Evolutionary conservation across 225 moss, liverwort and hornwort genomes (phyloP).

Genomic region (Ulota crispa): DNA sequence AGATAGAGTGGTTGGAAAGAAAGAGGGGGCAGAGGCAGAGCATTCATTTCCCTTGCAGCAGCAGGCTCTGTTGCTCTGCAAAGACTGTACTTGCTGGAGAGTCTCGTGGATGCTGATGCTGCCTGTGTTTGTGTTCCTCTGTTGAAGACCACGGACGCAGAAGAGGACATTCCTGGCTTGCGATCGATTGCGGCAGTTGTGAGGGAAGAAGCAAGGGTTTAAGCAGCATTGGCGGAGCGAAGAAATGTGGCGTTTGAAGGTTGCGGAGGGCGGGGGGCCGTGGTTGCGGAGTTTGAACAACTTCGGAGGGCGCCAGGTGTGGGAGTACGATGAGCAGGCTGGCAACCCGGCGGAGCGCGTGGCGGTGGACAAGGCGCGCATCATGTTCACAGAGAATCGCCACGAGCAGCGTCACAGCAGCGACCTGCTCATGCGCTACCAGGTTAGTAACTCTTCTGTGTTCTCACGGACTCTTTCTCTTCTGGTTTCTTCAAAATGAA

Average conservation of each 20-base stretch:
- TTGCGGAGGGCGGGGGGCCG: constrained; percentile 68
- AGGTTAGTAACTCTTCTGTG: too few relatives aligned
- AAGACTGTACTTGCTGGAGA: not conserved
- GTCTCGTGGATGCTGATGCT: not conserved
- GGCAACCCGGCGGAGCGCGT: constrained; percentile 57
- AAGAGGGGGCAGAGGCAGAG: too few relatives aligned
- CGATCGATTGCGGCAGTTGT: not conserved
- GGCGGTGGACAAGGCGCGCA: constrained; percentile 72
- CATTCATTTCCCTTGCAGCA: not conserved
- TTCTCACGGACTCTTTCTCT: not conserved
- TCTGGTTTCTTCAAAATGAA: not conserved
- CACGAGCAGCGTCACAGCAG: constrained; percentile 77
- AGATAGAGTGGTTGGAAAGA: not conserved
- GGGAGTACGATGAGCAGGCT: constrained; percentile 73
- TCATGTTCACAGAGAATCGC: constrained; percentile 51
- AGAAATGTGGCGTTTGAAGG: constrained; percentile 79
- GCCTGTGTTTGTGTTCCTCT: not conserved
- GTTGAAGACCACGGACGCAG: not conserved
- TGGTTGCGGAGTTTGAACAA: constrained; percentile 62
- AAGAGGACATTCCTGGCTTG: not conserved
- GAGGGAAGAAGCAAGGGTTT: not conserved
- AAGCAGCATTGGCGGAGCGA: not conserved
- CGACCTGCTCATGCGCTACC: constrained; percentile 84
- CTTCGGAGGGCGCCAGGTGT: constrained; percentile 68
- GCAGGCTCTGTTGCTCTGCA: not conserved